Conservation (phyloP, 345 rosid genomes). For the Corchorus olitorius region DNA sequence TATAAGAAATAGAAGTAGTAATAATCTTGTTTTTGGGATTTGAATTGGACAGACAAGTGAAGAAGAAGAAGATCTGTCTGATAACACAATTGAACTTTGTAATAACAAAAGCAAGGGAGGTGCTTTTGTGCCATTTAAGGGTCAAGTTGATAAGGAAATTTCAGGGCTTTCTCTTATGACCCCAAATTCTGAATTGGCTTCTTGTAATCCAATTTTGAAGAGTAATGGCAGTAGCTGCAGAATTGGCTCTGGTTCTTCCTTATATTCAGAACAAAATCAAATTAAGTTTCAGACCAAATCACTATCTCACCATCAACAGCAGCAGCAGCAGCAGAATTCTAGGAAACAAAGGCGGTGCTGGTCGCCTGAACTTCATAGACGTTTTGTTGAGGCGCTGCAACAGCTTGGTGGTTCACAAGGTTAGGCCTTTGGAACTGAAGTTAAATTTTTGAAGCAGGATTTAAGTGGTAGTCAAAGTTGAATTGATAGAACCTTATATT, state of each 20-base stretch:
- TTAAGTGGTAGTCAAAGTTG: not conserved
- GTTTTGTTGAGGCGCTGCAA: slow-evolving; percentile 68
- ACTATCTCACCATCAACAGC: slow-evolving; percentile 29
- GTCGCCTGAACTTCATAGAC: slow-evolving; percentile 80
- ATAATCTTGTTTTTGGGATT: slow-evolving; percentile 6
- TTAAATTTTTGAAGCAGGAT: not conserved
- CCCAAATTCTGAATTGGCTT: slow-evolving; percentile 38
- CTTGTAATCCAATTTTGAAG: slow-evolving; percentile 22
- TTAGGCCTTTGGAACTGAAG: slow-evolving; percentile 29
- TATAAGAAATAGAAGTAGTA: not conserved
- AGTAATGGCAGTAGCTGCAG: slow-evolving; percentile 13
- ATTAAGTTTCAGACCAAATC: slow-evolving; percentile 32
- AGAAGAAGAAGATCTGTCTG: slow-evolving; percentile 46
- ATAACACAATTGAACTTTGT: slow-evolving; percentile 41
- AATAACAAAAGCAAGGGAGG: slow-evolving; percentile 34
- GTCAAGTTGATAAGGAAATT: slow-evolving; percentile 33
- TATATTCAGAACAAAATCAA: slow-evolving; percentile 32
- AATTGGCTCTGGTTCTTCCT: slow-evolving; percentile 21
- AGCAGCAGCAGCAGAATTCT: slow-evolving; percentile 35
- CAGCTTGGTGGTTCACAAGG: slow-evolving; percentile 78
- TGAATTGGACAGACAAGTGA: slow-evolving; percentile 36
- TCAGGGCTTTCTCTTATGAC: slow-evolving; percentile 42
- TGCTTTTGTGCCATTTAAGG: slow-evolving; percentile 46
- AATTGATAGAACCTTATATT: slow-evolving; percentile 5
- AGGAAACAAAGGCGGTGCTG: slow-evolving; percentile 80